Base-by-base conservation (phyloP, 1,139 yeast genomes). In the Scheffersomyces quercinus region DNA sequence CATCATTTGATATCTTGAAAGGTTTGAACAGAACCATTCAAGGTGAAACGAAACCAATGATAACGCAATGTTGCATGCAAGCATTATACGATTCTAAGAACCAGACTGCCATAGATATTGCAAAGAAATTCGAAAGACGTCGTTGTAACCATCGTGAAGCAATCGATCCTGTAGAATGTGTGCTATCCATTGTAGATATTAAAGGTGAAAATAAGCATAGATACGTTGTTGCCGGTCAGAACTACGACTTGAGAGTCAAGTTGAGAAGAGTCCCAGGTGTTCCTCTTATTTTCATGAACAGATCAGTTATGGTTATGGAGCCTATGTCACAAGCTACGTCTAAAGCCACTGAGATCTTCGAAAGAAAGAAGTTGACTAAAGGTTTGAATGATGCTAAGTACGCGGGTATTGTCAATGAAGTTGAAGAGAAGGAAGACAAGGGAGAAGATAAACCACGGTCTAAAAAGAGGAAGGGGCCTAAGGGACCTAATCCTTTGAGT, bases 271-370 rank as follows among this genome's bases (percentile, higher is more conserved):
- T 90, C 12, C 96, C 99, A 0, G 99, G 97, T 9, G 86, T 89
- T 3, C 99, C 99, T 0, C 66, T 93, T 52, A 71, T 91, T 7
- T 90, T 87, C 62, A 82, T 93, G 80, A 85, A 87, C 59, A 76
- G 97, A 50, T 82, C 96, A 1, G 99, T 95, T 16, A 88, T 93
- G 93, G 84, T 93, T 36, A 84, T 93, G 95, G 99, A 93, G 64
- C 97, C 97, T 11, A 70, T 91, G 52, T 86, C 96, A 40, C 79
- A 78, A 37, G 87, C 87, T 9, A 85, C 95, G 38, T 74, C 77
- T 13, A 67, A 68, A 41, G 79, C 75, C 30, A 82, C 88, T 36
- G 66, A 67, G 35, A 58, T 64, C 30, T 69, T 77, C 39, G 99
- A 93, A 62, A 61, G 67, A 5, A 71, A 73, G 34, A 93, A 95